Evolutionary conservation across 1,284 basidiomycete genomes (phyloP).

Genomic region (Exobasidium rhododendri): DNA sequence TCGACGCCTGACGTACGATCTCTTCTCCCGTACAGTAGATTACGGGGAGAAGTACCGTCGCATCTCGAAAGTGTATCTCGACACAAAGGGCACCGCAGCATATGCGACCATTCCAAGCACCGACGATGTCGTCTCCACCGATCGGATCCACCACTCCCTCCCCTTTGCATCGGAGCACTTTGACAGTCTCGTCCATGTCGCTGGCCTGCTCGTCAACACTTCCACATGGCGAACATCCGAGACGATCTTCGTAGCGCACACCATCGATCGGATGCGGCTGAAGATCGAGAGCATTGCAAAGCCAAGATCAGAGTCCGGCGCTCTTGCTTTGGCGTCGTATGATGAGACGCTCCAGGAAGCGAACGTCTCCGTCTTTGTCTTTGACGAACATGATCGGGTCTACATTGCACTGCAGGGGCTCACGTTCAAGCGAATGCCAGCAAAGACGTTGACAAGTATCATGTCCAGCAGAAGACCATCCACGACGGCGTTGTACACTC

Average conservation of each 20-base stretch:
- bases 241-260: not conserved
- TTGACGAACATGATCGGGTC: slow-evolving; percentile 58
- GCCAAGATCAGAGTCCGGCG: not conserved
- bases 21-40: not conserved
- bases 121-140: not conserved
- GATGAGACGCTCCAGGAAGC: slow-evolving; percentile 28
- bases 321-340: not conserved
- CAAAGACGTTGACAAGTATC: not conserved
- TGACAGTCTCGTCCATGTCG: not conserved
- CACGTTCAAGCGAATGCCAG: not conserved
- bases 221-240: not conserved
- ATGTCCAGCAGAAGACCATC: not conserved
- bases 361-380: slow-evolving; percentile 75
- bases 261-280: not conserved
- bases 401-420: not conserved
- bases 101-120: not conserved
- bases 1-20: not conserved
- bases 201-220: not conserved
- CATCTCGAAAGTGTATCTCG: not conserved
- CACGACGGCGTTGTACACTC: too few relatives aligned
- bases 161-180: not conserved
- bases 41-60: not conserved
- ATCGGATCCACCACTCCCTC: not conserved
- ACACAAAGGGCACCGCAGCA: not conserved
- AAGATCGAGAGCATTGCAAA: not conserved